Base-by-base conservation (phyloP, 2,329 filamentous ascomycete species). In the Paraphaeosphaeria minitans region DNA sequence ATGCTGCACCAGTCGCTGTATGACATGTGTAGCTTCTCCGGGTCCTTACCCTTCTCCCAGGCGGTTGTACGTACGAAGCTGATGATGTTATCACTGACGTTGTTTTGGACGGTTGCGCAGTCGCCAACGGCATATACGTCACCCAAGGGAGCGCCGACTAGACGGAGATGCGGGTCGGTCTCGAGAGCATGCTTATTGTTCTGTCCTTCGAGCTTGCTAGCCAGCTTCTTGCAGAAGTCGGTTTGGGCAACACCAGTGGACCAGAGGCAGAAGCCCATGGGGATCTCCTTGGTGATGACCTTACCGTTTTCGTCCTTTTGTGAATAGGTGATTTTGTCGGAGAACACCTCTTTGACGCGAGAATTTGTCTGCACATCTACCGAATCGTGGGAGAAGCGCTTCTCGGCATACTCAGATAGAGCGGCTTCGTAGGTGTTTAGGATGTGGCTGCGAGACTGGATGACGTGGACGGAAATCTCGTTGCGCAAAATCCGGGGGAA, bases 381-480 rank as follows among this genome's bases (percentile, higher is more conserved):
- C 66, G 93, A 88, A 74, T 99, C 95, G 70, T 95, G 92, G 19
- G 90, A 87, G 72, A 99, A 97, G 43, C 91, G 89, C 54, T 91
- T 87, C 78, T 99, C 95, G 21, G 95, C 94, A 74, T 96, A 99
- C 73, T 88, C 88, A 12, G 93, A 97, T 1, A 99, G 84, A 0
- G 92, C 89, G 79, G 99, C 95, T 65, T 99, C 95, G 74, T 99
- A 99, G 0, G 95, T 99, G 80, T 99, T 99, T 31, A 99, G 83
- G 63, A 99, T 99, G 69, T 99, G 95, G 42, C 90, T 89, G 59
- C 95, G 87, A 70, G 92, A 96, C 74, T 99, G 95, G 62, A 99
- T 97, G 48, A 99, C 84, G 73, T 99, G 96, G 1, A 99, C 94
- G 0, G 95, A 98, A 50, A 99, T 96, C 75, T 99, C 93, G 74